phyloP scores from a whole-genome alignment of 2,329 filamentous ascomycete genomes.

The Cephalotrichum gorgonifer region DNA sequence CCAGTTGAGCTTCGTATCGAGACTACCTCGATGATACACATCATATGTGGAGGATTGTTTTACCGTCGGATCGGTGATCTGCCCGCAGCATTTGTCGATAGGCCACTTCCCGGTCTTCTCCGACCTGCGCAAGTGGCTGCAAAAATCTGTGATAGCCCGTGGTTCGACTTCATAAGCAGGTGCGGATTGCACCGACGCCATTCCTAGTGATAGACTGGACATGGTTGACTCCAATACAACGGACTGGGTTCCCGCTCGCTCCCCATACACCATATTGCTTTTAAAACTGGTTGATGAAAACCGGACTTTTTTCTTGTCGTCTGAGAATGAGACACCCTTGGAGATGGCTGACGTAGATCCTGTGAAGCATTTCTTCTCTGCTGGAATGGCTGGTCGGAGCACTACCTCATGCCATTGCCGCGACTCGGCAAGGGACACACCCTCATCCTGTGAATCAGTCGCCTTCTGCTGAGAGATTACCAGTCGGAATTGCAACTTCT shows the following conservation, averaged over 20 bases:
- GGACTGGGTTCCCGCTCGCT: background rate
- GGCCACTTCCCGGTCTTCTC: background rate
- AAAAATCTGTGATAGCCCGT: background rate
- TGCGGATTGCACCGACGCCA: background rate
- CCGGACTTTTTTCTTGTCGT: background rate
- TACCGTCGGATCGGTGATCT: slow-evolving; percentile 3
- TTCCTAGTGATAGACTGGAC: background rate
- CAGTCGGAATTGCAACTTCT: slow-evolving; percentile 2
- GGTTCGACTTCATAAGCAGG: background rate
- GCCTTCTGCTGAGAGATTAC: background rate
- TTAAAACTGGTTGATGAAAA: background rate
- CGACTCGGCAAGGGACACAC: background rate
- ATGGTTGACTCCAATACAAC: background rate
- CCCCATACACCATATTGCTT: background rate
- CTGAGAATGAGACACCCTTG: background rate
- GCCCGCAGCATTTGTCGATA: background rate
- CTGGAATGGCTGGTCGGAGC: background rate
- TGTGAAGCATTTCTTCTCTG: background rate
- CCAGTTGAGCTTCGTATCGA: background rate
- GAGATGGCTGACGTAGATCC: no score
- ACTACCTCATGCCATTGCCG: background rate
- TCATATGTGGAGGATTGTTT: background rate
- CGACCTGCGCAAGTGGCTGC: background rate
- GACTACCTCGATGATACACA: background rate
- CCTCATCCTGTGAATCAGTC: background rate